Evolutionary conservation across 2,329 filamentous ascomycete genomes (phyloP), one percentile per base, ranked within the genome.

Genomic region (Periconia macrospinosa): DNA sequence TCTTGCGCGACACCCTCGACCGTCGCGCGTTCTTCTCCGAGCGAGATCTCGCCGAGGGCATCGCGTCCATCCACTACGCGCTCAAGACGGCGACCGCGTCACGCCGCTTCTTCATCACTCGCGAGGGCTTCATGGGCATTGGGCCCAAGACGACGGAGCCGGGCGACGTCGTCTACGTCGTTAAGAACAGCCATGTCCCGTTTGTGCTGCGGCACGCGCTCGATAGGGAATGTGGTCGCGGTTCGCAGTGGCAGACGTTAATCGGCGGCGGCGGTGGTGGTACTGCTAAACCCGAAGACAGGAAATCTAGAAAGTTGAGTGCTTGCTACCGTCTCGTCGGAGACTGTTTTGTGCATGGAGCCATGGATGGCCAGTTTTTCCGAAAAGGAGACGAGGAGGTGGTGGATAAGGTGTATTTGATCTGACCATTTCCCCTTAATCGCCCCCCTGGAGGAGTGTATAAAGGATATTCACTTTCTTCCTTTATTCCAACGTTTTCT

Each of bases 51-150:
- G 50, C 55, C 30, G 57, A 60, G 15, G 57, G 57, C 14, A 63
- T 62, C 23, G 57, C 59, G n/a, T 53, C 56, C 0, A 46, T 62
- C 30, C 48, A 63, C 19, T 53, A 64, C 41, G 48, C 59, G 17
- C 52, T 62, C 17, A 60, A 63, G 30, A 59, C 54, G 18, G 53
- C 53, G 2, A 63, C 60, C 2, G 55, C 60, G 1, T 58, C 55
- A 15, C 59, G 60, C 6, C 54, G 62, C 13, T 63, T 63, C 50
- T 64, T 62, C 37, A 23, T 66, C 11, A 63, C 61, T 7, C 45
- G 50, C 2, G 52, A 52, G 15, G 61, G 61, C 14, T 62, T 57
- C 37, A 62, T 66, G 45, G 63, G 63, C 5, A 51, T 66, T 10
- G 63, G 58, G 8, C 63, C 62, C 10, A 54, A 43, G 15, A 53